These are phyloP conservation scores for Oropetium thomaeum DNA, from an alignment of 176 grass and related monocot species.

Conservation along the genomic window DNA sequence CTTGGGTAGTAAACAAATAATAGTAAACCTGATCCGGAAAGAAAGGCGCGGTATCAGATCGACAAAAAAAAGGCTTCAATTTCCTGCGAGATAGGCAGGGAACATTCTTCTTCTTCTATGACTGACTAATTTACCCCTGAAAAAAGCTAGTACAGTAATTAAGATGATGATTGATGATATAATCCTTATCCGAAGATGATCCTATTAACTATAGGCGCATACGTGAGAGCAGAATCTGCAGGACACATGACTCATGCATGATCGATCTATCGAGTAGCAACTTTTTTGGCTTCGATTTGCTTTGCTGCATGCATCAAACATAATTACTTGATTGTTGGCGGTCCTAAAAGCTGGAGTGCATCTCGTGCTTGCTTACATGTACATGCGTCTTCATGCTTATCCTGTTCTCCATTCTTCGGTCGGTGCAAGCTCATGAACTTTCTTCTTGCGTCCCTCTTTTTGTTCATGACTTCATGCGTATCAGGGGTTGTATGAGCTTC, in stretches of 20 bases:
- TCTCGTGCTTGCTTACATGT: neutral
- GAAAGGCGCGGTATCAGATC: neutral
- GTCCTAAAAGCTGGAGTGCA: constrained; percentile 4
- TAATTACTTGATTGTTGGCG: too few species aligned
- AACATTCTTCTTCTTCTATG: neutral
- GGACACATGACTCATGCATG: neutral
- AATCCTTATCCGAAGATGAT: neutral
- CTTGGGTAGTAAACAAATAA: too few species aligned
- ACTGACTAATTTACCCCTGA: neutral
- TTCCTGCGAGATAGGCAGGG: neutral
- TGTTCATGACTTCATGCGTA: neutral
- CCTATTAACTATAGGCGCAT: too few species aligned
- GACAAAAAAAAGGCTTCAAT: too few species aligned
- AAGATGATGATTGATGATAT: too few species aligned
- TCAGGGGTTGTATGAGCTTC: neutral
- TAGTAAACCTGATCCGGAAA: neutral
- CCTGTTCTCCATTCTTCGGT: neutral
- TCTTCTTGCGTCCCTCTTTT: neutral
- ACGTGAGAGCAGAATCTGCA: neutral
- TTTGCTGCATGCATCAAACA: constrained; percentile 34
- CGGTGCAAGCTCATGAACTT: neutral
- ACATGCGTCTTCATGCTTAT: neutral
- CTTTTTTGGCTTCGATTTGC: neutral
- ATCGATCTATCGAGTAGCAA: too few species aligned
- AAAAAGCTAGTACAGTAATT: neutral